These are phyloP conservation scores for Lachancea sp. DNA, from an alignment of 805 yeast genomes.

Conservation along the genomic window DNA sequence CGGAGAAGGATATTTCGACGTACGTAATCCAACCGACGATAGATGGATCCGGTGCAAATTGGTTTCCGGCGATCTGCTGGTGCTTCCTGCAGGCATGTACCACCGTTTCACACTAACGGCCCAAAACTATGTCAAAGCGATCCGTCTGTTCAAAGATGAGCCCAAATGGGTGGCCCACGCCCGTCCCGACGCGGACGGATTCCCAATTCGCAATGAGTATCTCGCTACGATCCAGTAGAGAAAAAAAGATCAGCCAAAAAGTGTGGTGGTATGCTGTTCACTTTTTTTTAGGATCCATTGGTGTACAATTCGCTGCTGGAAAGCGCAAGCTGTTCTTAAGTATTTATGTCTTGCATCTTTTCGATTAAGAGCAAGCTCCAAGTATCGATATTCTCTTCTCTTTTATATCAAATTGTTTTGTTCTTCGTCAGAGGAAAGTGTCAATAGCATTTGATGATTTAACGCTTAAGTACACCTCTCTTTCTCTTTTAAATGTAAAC, in stretches of 20 bases:
- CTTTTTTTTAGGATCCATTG: too few relatives aligned
- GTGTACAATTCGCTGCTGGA: too few relatives aligned
- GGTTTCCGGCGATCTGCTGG: conserved; percentile 54
- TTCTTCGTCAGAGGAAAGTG: too few relatives aligned
- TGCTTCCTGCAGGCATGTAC: conserved; percentile 88
- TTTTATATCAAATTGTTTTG: too few relatives aligned
- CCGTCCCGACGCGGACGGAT: conserved; percentile 50
- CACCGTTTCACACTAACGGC: conserved; percentile 82
- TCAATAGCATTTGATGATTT: too few relatives aligned
- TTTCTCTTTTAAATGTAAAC: not conserved
- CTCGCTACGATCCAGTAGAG: conserved; percentile 15
- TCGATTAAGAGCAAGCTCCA: too few relatives aligned
- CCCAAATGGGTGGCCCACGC: conserved; percentile 92
- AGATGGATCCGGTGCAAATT: conserved; percentile 75
- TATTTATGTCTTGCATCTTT: too few relatives aligned
- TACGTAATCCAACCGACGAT: conserved; percentile 49
- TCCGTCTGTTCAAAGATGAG: conserved; percentile 84
- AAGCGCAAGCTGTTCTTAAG: not conserved
- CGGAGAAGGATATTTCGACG: conserved; percentile 90
- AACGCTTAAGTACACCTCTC: too few relatives aligned
- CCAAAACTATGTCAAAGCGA: conserved; percentile 60
- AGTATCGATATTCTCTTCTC: too few relatives aligned
- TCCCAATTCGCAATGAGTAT: conserved; percentile 42
- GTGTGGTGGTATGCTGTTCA: too few relatives aligned
- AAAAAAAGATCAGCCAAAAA: not conserved